These are phyloP conservation scores for Fusarium xyrophilum DNA, from an alignment of 2,329 filamentous ascomycete genomes.

Conservation along the genomic window DNA sequence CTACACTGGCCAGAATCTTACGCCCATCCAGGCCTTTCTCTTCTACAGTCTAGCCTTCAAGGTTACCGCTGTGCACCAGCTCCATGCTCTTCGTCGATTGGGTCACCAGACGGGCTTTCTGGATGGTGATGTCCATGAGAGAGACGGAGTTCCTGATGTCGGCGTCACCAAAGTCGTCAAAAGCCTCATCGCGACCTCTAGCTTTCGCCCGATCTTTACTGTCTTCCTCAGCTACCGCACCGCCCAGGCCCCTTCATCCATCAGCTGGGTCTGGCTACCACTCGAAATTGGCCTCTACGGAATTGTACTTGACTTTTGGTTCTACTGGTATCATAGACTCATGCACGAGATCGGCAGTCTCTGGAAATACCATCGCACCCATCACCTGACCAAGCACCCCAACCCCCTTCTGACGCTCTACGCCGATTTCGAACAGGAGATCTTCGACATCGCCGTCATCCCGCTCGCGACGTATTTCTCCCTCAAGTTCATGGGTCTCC, in stretches of 20 bases:
- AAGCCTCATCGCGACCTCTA: neutral
- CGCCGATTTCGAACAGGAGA: slow-evolving; percentile 17
- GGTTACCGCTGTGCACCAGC: neutral
- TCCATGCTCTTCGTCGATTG: neutral
- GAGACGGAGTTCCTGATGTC: neutral
- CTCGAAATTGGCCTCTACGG: slow-evolving; percentile 9
- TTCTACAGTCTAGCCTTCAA: neutral
- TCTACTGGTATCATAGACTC: slow-evolving; percentile 19
- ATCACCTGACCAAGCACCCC: slow-evolving; percentile 20
- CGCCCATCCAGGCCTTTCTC: neutral
- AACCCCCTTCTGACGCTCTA: slow-evolving; percentile 14
- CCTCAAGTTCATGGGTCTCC: neutral
- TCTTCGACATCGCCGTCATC: slow-evolving; percentile 16
- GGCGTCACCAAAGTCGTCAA: neutral
- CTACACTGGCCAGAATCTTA: neutral
- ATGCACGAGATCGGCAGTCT: slow-evolving; percentile 17
- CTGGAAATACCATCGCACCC: slow-evolving; percentile 22
- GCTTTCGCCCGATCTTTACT: neutral
- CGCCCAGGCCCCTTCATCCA: neutral
- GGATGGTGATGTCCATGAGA: neutral
- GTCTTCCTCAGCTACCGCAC: neutral
- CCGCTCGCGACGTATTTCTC: neutral
- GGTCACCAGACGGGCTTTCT: neutral
- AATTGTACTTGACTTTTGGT: slow-evolving; percentile 22
- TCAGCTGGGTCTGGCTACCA: neutral